Conservation (phyloP, 768 basidiomycete species). For the Naganishia onofrii region DNA sequence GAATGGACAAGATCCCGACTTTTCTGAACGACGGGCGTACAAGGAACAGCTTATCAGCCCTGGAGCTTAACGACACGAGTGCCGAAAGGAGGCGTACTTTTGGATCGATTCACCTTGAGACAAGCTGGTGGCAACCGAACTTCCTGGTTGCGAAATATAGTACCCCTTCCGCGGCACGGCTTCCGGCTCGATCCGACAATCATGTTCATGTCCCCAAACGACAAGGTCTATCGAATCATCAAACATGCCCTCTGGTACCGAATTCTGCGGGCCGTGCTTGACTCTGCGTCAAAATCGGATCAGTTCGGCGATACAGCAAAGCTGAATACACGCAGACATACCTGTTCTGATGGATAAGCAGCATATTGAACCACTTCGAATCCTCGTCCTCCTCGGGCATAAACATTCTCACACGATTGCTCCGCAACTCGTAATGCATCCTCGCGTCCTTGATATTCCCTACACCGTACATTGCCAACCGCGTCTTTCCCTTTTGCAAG, state of each 20-base stretch:
- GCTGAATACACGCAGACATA: slow-evolving; percentile 50
- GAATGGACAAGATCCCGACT: slow-evolving; percentile 82
- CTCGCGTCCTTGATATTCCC: slow-evolving; percentile 95
- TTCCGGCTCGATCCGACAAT: slow-evolving; percentile 88
- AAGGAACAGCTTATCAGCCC: too few relatives aligned
- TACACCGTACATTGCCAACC: slow-evolving; percentile 88
- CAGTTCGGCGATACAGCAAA: slow-evolving; percentile 19
- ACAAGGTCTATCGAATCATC: slow-evolving; percentile 91
- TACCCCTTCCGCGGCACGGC: slow-evolving; percentile 87
- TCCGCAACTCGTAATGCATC: slow-evolving; percentile 92
- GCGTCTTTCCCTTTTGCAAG: slow-evolving; percentile 77
- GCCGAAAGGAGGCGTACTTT: slow-evolving; percentile 62
- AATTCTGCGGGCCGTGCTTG: slow-evolving; percentile 89
- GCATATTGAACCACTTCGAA: slow-evolving; percentile 79
- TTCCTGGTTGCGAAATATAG: slow-evolving; percentile 89
- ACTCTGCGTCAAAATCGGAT: slow-evolving; percentile 60
- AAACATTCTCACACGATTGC: slow-evolving; percentile 92
- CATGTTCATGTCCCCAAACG: slow-evolving; percentile 98
- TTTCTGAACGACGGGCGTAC: slow-evolving; percentile 60
- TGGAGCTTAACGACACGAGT: neutral
- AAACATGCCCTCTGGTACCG: slow-evolving; percentile 93
- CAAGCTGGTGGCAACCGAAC: slow-evolving; percentile 87
- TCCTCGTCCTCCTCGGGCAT: slow-evolving; percentile 81
- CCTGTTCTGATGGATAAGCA: slow-evolving; percentile 96
- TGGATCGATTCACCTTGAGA: slow-evolving; percentile 88